Evolutionary conservation across 2,329 filamentous ascomycete genomes (phyloP).

Genomic region (Aschersonia sp.): DNA sequence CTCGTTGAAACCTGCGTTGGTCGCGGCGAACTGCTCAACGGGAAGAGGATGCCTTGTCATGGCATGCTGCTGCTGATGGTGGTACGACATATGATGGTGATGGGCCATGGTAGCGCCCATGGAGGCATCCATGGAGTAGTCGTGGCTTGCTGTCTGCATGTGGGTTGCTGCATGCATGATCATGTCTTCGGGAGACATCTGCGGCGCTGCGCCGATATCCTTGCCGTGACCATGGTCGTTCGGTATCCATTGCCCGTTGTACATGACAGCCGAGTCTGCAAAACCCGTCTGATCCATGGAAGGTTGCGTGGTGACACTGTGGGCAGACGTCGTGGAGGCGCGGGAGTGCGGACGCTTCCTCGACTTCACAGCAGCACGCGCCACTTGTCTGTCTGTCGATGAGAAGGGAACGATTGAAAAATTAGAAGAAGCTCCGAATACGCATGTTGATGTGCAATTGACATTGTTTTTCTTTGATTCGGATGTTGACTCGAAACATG

Average conservation of each 20-base stretch:
- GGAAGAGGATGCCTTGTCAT: conserved; percentile 36
- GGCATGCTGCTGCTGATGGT: conserved; percentile 16
- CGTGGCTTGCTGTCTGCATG: conserved; percentile 35
- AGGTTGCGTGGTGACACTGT: conserved; percentile 36
- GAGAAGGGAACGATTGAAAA: background rate
- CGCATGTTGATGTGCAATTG: conserved; percentile 1
- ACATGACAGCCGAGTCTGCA: conserved; percentile 27
- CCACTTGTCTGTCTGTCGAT: conserved; percentile 14
- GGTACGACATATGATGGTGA: conserved; percentile 17
- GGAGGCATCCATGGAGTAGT: conserved; percentile 32
- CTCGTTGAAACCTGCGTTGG: conserved; percentile 40
- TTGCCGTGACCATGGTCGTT: conserved; percentile 28
- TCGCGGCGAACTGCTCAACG: conserved; percentile 32
- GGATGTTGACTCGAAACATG: conserved; percentile 1
- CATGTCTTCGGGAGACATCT: conserved; percentile 44
- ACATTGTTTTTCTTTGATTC: conserved; percentile 3
- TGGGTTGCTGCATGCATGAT: conserved; percentile 43
- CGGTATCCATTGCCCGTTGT: conserved; percentile 34
- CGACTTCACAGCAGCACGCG: conserved; percentile 21
- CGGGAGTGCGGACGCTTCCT: conserved; percentile 38
- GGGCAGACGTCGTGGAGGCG: conserved; percentile 41
- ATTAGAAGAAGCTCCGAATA: conserved; percentile 3
- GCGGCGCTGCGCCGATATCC: conserved; percentile 25
- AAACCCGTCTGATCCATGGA: conserved; percentile 33
- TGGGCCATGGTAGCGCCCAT: conserved; percentile 26